Evolutionary conservation across 176 grass and related monocot species (phyloP), one percentile per base, ranked within the genome.

Genomic region (Bothriochloa decipiens): DNA sequence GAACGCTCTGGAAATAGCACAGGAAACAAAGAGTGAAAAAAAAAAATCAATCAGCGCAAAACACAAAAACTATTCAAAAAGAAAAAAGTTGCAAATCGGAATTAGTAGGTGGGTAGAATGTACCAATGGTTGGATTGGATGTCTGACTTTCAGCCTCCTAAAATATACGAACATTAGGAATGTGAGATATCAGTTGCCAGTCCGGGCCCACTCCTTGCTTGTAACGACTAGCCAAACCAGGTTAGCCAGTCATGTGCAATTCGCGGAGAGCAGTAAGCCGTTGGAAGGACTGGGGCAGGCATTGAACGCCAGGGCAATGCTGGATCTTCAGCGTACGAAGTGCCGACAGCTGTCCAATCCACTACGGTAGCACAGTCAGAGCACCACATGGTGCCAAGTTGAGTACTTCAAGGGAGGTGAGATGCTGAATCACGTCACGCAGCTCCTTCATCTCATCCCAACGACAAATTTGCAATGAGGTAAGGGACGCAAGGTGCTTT

Each of bases 341-440:
- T 71, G 68, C 68, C 6, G 68, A 14, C 0, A 42, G 20, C n/a
- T 71, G 17, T 43, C 40, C 69, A 7, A 71, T 71, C 37, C 69
- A 71, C 39, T 71, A 22, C 0, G 40, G 69, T 22, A 71, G 40
- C 22, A 15, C 22, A 25, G 39, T 71, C 22, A 71, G 69, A 0
- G 39, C 40, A 3, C 2, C 6, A 25, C 69, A 71, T 5, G 4
- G 1, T 45, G 0, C 11, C 22, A 71, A 71, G 4, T 25, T 25
- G 22, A 43, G 69, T 4, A n/a, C 0, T 4, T 70, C 20, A 26
- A 71, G 69, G 39, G 69, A 43, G 18, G 40, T 45, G 37, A 71
- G 69, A n/a, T 45, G 69, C 69, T 71, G 39, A 23, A 70, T 42
- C 68, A 42, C 37, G 4, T 70, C 68, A 41, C 37, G 68, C 37